These are phyloP conservation scores for Musa troglodytarum DNA, from an alignment of 176 grass and related monocot genomes.

Conservation along the genomic window DNA sequence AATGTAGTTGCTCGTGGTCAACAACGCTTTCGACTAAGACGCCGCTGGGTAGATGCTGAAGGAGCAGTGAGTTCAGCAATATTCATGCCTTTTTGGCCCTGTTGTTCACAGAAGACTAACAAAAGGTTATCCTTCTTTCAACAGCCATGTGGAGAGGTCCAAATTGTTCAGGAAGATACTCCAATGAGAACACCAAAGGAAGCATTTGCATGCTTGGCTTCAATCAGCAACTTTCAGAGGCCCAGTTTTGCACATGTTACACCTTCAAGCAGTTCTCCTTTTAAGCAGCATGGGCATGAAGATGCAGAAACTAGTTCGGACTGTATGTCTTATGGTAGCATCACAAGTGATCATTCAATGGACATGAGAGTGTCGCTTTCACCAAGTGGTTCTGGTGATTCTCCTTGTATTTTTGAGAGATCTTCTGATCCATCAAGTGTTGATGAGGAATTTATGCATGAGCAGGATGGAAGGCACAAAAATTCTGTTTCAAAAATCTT, in stretches of 20 bases:
- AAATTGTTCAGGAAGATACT: constrained; percentile 89
- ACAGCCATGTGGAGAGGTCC: constrained; percentile 77
- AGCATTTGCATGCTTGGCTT: constrained; percentile 63
- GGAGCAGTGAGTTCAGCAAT: constrained; percentile 48
- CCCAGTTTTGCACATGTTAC: constrained; percentile 21
- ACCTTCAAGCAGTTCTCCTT: constrained; percentile 30
- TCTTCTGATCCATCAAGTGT: constrained; percentile 43
- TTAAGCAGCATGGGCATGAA: constrained; percentile 30
- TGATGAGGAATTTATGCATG: constrained; percentile 39
- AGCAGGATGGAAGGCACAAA: constrained; percentile 11
- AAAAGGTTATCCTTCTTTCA: constrained; percentile 16
- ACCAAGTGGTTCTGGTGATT: constrained; percentile 46
- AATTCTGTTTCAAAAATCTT: constrained; percentile 25
- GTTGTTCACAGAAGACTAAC: constrained; percentile 5
- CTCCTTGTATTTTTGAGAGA: constrained; percentile 16
- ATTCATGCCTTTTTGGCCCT: background rate
- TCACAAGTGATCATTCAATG: constrained; percentile 36
- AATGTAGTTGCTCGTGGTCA: constrained; percentile 91
- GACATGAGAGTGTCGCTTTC: constrained; percentile 34
- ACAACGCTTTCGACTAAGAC: constrained; percentile 63
- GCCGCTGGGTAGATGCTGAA: constrained; percentile 59
- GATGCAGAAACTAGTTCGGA: constrained; percentile 35
- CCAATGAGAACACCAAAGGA: constrained; percentile 71
- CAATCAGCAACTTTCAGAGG: constrained; percentile 31
- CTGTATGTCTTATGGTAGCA: constrained; percentile 25